Evolutionary conservation across 2,329 filamentous ascomycete genomes (phyloP), one percentile per base, ranked within the genome.

Genomic region (Pseudopyricularia javanii): DNA sequence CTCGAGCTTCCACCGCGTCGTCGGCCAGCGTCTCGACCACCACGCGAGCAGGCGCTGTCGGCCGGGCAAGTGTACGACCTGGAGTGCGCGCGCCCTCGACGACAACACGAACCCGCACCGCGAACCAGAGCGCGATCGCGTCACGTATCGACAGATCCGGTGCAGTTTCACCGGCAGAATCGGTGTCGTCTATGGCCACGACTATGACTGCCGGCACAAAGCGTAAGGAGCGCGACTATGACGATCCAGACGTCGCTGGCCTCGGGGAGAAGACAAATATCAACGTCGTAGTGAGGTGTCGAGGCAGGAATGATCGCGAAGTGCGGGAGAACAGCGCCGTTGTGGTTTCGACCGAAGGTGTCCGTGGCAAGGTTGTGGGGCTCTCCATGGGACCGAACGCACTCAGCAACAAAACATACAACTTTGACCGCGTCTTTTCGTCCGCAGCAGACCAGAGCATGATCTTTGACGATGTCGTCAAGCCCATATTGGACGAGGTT

Each of bases 391-490:
- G 91, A 1, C 85, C 91, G 0, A 95, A 85, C 67, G 87, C 93
- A 33, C 71, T 97, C 54, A 94, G 85, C 73, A 95, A 98, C 71
- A 97, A 97, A 71, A 87, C 88, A 0, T 98, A 98, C 66, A 84
- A 86, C 58, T 98, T 98, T 65, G 93, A 98, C 69, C 93, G 91
- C 64, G 93, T 97, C 58, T 98, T 95, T 63, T 96, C 93, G 1
- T 87, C 87, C 1, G 93, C 91, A 1, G 91, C 93, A 1, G 93
- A 97, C 62, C 93, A 98, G 69, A 80, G 76, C 51, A 94, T 95
- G 78, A 76, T 98, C 8, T 98, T 93, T 64, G 91, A 98, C 59
- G 91, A 97, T 68, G 91, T 95, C 5, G 93, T 97, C 15, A 83
- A 85, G 58, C 94, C 94, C 0, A 91, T 98, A 54, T 65, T 98